Evolutionary conservation across 192 early-diverging fungal genomes (phyloP).

Genomic region (Funneliformis mosseae): DNA sequence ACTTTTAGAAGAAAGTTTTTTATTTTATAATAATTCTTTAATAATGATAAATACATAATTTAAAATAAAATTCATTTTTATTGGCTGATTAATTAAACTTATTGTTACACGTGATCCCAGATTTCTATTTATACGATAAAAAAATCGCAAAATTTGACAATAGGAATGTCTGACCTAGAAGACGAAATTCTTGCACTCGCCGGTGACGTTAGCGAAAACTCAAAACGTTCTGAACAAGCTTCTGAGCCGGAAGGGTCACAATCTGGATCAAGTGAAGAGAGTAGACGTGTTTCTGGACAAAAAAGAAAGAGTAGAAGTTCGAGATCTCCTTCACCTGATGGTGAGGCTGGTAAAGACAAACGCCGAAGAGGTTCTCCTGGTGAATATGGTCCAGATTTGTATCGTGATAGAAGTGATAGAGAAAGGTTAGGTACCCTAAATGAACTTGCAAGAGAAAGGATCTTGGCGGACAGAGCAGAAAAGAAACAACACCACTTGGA

Average conservation of each 20-base stretch:
- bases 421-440: slow-evolving; percentile 38
- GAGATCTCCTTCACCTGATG: neutral
- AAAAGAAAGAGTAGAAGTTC: neutral
- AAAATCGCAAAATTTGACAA: too few species aligned
- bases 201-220: neutral
- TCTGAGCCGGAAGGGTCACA: neutral
- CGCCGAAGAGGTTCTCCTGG: neutral
- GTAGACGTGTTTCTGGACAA: neutral
- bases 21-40: too few species aligned
- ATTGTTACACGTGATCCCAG: too few species aligned
- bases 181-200: neutral
- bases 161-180: neutral
- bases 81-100: too few species aligned
- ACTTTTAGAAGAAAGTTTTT: too few species aligned
- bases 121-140: too few species aligned
- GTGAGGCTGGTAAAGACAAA: neutral
- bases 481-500: slow-evolving; percentile 25
- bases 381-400: neutral
- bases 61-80: too few species aligned
- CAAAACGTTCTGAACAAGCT: neutral
- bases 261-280: neutral
- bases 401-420: neutral
- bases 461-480: slow-evolving; percentile 76
- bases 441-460: slow-evolving; percentile 77
- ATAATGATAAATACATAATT: too few species aligned